Evolutionary conservation across 352 stramenopile genomes (phyloP).

Genomic region (Globisporangium spiculum): DNA sequence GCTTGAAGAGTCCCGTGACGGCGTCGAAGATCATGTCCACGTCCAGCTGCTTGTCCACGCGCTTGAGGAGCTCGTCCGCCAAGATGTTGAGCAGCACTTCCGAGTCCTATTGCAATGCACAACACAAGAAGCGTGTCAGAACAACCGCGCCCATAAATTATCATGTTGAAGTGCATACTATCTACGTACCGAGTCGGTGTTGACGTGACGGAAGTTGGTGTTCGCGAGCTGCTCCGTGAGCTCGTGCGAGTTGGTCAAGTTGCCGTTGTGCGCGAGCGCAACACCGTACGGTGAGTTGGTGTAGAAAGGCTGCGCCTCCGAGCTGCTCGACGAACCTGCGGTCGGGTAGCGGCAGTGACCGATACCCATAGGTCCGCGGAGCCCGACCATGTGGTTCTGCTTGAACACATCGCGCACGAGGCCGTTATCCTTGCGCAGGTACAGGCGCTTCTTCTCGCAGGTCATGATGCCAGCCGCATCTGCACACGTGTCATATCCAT

Average conservation of each 20-base stretch:
- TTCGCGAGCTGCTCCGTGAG: conserved; percentile 91
- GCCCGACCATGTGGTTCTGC: conserved; percentile 96
- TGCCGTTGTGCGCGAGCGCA: conserved; percentile 97
- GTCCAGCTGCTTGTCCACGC: conserved; percentile 62
- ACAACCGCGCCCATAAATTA: neutral
- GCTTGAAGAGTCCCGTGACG: conserved; percentile 91
- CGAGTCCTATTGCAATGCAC: conserved; percentile 78
- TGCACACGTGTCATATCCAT: conserved; percentile 15
- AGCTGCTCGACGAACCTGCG: conserved; percentile 88
- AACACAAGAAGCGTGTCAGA: neutral
- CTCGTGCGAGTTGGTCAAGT: conserved; percentile 98
- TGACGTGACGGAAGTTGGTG: conserved; percentile 95
- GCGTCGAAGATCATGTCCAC: conserved; percentile 89
- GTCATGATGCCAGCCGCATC: conserved; percentile 96
- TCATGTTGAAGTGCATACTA: neutral
- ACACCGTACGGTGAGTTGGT: conserved; percentile 99
- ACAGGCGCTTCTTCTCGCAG: conserved; percentile 89
- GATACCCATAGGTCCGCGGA: conserved; percentile 95
- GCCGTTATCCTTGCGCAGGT: conserved; percentile 98
- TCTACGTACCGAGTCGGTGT: conserved; percentile 90
- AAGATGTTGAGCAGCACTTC: conserved; percentile 99
- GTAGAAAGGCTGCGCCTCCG: conserved; percentile 97
- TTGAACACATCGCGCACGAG: conserved; percentile 98
- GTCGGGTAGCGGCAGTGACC: conserved; percentile 99
- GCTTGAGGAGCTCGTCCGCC: conserved; percentile 93